Evolutionary conservation across 2,329 filamentous ascomycete genomes (phyloP).

Genomic region (Fusarium palustre): DNA sequence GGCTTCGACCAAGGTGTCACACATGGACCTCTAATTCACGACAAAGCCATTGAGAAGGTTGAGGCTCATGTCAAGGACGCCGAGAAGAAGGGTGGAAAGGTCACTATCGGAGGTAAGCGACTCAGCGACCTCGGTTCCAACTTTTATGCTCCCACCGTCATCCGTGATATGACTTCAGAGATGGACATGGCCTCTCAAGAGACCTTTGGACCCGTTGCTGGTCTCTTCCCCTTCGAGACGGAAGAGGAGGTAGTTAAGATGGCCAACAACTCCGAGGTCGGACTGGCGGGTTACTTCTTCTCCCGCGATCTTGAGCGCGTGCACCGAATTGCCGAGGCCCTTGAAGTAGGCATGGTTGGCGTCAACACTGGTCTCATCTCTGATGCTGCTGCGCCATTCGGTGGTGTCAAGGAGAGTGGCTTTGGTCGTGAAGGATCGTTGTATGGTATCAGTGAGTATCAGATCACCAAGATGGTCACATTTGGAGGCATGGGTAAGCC

Average conservation of each 20-base stretch:
- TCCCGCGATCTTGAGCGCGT: constrained; percentile 71
- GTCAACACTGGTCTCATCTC: constrained; percentile 80
- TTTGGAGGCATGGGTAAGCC: constrained; percentile 67
- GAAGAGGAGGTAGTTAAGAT: constrained; percentile 88
- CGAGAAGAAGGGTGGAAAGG: constrained; percentile 77
- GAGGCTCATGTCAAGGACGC: constrained; percentile 84
- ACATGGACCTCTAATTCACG: constrained; percentile 87
- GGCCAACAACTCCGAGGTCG: constrained; percentile 86
- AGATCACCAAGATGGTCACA: constrained; percentile 74
- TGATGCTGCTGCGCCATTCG: constrained; percentile 72
- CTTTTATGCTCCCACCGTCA: constrained; percentile 91
- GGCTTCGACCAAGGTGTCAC: constrained; percentile 78
- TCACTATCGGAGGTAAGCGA: constrained; percentile 80
- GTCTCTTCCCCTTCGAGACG: constrained; percentile 86
- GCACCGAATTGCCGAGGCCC: constrained; percentile 71
- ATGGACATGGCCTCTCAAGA: constrained; percentile 91
- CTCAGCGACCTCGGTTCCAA: constrained; percentile 81
- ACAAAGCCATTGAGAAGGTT: constrained; percentile 82
- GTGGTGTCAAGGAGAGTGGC: constrained; percentile 84
- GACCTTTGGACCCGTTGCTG: constrained; percentile 95
- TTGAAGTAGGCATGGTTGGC: constrained; percentile 90
- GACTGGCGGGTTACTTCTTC: constrained; percentile 95
- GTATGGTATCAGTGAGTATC: constrained; percentile 82
- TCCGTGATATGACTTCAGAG: constrained; percentile 84
- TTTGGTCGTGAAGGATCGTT: constrained; percentile 83